Conservation (phyloP, 495 filamentous ascomycete genomes). For the Viridothelium virens region DNA sequence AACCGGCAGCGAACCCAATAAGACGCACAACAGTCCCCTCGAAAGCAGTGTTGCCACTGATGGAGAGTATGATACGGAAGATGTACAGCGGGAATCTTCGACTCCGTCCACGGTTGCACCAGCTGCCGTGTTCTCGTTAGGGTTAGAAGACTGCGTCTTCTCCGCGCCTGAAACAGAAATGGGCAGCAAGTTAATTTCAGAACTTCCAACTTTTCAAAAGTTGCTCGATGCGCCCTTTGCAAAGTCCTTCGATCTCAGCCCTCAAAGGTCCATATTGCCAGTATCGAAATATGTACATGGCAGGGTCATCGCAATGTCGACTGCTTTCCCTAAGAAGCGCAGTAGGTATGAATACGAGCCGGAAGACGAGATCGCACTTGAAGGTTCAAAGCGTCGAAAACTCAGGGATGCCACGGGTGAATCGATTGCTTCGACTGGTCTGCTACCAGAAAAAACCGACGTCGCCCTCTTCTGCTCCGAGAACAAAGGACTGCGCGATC, state of each 20-base stretch:
- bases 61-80: slow-evolving; percentile 32
- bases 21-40: slow-evolving; percentile 28
- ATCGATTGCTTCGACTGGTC: slow-evolving; percentile 36
- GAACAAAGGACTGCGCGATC: slow-evolving; percentile 80
- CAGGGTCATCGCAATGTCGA: slow-evolving; percentile 61
- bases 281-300: slow-evolving; percentile 78
- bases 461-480: slow-evolving; percentile 85
- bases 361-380: slow-evolving; percentile 47
- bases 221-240: slow-evolving; percentile 44
- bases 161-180: slow-evolving; percentile 64
- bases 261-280: slow-evolving; percentile 60
- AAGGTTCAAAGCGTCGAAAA: slow-evolving; percentile 34
- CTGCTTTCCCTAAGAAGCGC: slow-evolving; percentile 63
- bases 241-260: slow-evolving; percentile 42
- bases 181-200: slow-evolving; percentile 73
- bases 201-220: slow-evolving; percentile 52
- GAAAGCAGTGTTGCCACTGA: slow-evolving; percentile 27
- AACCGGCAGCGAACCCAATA: neutral
- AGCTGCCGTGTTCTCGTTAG: slow-evolving; percentile 73
- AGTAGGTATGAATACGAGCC: slow-evolving; percentile 71
- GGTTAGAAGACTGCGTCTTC: slow-evolving; percentile 75
- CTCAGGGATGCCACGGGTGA: slow-evolving; percentile 14
- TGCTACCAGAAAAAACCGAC: slow-evolving; percentile 62
- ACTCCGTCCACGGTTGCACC: slow-evolving; percentile 45
- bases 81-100: slow-evolving; percentile 31